These are phyloP conservation scores for Aspergillus nanangensis DNA, from an alignment of 495 filamentous ascomycete species.

Conservation along the genomic window DNA sequence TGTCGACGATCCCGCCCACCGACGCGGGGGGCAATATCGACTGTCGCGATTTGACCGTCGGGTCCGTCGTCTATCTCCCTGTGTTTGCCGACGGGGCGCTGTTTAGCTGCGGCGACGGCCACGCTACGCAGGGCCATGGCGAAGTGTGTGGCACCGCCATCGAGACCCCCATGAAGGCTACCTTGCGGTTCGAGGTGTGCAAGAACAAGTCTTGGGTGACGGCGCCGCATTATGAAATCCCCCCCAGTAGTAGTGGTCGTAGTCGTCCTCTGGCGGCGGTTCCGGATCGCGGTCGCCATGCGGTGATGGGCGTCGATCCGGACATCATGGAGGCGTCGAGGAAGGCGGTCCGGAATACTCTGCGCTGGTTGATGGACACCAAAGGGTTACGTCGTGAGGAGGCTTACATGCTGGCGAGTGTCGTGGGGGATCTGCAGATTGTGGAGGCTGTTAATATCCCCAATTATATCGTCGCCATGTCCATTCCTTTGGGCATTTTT, in stretches of 20 bases:
- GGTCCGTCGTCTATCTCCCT: conserved; percentile 41
- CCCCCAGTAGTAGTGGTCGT: conserved; percentile 6
- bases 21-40: conserved; percentile 49
- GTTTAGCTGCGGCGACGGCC: conserved; percentile 52
- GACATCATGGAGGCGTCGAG: conserved; percentile 41
- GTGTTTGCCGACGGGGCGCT: conserved; percentile 44
- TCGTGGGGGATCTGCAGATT: conserved; percentile 42
- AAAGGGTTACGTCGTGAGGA: conserved; percentile 41
- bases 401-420: conserved; percentile 46
- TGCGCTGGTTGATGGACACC: conserved; percentile 41
- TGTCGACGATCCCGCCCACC: conserved; percentile 47
- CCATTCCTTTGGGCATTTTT: conserved; percentile 42
- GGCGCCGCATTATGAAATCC: conserved; percentile 40
- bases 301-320: conserved; percentile 38
- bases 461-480: conserved; percentile 43
- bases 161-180: conserved; percentile 47
- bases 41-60: conserved; percentile 41
- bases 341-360: conserved; percentile 37
- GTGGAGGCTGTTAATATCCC: conserved; percentile 48
- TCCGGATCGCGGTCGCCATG: conserved; percentile 32
- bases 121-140: conserved; percentile 50
- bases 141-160: conserved; percentile 53
- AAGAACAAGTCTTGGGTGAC: conserved; percentile 41
- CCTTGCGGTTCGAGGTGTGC: conserved; percentile 38
- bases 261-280: not conserved